phyloP scores from a whole-genome alignment of 371 early-diverging fungal genomes.

The Zancudomyces culisetae region DNA sequence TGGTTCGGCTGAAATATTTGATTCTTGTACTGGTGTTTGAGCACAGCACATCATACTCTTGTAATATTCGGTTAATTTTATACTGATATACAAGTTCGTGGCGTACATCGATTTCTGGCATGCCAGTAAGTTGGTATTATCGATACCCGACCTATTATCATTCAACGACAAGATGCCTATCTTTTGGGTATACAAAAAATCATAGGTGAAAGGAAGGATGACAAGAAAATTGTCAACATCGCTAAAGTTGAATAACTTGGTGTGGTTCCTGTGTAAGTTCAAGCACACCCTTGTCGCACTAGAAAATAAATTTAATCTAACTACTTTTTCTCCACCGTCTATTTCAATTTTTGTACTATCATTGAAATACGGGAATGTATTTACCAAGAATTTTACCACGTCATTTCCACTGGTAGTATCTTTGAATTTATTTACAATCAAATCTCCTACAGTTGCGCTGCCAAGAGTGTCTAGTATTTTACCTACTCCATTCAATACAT shows the following conservation, averaged over 20 bases:
- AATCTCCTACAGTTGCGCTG: conserved; percentile 41
- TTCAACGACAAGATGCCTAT: background rate
- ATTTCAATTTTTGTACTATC: background rate
- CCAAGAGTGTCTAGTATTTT: conserved; percentile 29
- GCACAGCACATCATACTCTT: too few relatives aligned
- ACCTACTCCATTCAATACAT: conserved; percentile 50
- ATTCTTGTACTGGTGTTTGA: too few relatives aligned
- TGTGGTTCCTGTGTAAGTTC: background rate
- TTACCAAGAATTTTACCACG: background rate
- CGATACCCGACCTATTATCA: background rate
- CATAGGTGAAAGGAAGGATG: background rate
- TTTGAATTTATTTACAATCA: conserved; percentile 31
- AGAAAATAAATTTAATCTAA: too few relatives aligned
- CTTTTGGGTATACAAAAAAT: background rate
- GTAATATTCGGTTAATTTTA: too few relatives aligned
- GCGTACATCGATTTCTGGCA: too few relatives aligned
- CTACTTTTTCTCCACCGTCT: background rate
- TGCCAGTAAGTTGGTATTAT: too few relatives aligned
- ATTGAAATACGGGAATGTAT: background rate
- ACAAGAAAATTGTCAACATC: background rate
- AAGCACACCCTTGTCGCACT: background rate
- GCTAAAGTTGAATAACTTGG: background rate
- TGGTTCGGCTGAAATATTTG: too few relatives aligned
- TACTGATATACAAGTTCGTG: too few relatives aligned
- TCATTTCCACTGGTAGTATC: background rate